Conservation (phyloP, 108 stramenopile genomes). For the Mediolabrus comicus region DNA sequence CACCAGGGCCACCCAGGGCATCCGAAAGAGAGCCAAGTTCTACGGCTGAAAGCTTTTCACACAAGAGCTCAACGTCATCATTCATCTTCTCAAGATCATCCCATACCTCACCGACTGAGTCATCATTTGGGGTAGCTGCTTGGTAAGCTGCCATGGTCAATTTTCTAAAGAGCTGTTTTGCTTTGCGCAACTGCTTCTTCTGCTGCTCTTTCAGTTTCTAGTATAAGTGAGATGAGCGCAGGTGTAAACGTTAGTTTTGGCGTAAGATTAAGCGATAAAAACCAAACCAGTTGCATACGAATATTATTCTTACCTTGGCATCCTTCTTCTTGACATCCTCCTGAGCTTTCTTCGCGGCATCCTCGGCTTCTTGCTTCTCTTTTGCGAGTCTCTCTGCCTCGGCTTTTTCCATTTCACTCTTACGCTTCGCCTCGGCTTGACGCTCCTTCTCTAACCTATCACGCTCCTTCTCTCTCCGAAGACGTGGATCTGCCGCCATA, state of each 20-base stretch:
- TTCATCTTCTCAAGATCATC: conserved; percentile 54
- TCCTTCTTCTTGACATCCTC: conserved; percentile 44
- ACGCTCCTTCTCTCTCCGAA: conserved; percentile 65
- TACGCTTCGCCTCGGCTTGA: conserved; percentile 41
- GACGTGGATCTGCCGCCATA: conserved; percentile 91
- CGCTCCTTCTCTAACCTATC: conserved; percentile 56
- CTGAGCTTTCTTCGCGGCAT: conserved; percentile 50
- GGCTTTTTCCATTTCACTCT: conserved; percentile 52
- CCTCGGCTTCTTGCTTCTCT: conserved; percentile 42
- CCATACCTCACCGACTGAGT: conserved; percentile 52
- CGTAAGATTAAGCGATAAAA: neutral
- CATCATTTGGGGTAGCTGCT: conserved; percentile 42
- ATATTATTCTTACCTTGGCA: conserved; percentile 25
- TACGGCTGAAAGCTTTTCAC: conserved; percentile 37
- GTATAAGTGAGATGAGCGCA: neutral
- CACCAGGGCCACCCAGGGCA: conserved; percentile 29
- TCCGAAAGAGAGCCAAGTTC: conserved; percentile 39
- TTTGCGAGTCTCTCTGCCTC: conserved; percentile 49
- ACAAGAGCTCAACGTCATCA: conserved; percentile 60
- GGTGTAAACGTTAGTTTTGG: neutral
- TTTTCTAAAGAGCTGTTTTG: conserved; percentile 65
- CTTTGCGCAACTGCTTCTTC: conserved; percentile 81
- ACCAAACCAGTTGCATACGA: too few relatives aligned
- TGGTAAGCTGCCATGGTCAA: conserved; percentile 51
- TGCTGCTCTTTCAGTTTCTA: conserved; percentile 70